A percentile compares a stretch with the other conserved stretches of the same genome.
Evolutionary conservation across 106 monocot genomes (phyloP).

Genomic region (Platanthera guangdongensis): DNA sequence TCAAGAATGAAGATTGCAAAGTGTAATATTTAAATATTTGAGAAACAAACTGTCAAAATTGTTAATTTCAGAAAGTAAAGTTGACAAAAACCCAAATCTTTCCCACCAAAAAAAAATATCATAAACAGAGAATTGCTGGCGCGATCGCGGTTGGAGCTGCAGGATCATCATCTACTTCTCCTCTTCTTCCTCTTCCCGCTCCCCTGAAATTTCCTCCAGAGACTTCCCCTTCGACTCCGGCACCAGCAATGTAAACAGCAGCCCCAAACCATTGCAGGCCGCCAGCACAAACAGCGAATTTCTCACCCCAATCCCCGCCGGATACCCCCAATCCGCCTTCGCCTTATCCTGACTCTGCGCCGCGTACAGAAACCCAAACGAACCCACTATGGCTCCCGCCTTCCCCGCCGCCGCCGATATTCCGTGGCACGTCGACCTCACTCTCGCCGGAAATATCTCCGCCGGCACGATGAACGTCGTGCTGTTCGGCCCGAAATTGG

Average conservation of each 20-base stretch:
- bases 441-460: slow-evolving; percentile 9
- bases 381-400: slow-evolving; percentile 6
- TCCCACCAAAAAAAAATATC: too few relatives aligned
- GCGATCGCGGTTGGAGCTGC: too few relatives aligned
- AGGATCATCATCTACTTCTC: background rate
- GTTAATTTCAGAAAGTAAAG: too few relatives aligned
- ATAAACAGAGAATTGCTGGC: too few relatives aligned
- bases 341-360: slow-evolving; percentile 7
- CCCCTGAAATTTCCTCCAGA: slow-evolving; percentile 7
- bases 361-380: slow-evolving; percentile 8
- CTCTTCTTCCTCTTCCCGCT: background rate
- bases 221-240: slow-evolving; percentile 1
- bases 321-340: slow-evolving; percentile 4
- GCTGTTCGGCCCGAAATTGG: slow-evolving; percentile 75
- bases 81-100: too few relatives aligned
- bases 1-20: too few relatives aligned
- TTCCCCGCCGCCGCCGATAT: slow-evolving; percentile 9
- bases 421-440: slow-evolving; percentile 6
- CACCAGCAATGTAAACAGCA: slow-evolving; percentile 2
- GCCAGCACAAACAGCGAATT: slow-evolving; percentile 1
- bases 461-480: slow-evolving; percentile 45
- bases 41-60: too few relatives aligned
- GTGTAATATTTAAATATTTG: too few relatives aligned
- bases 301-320: slow-evolving; percentile 7
- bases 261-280: background rate